A percentile compares a stretch with the other conserved stretches of the same genome.
These are phyloP conservation scores for Wickerhamomyces subpelliculosus DNA, from an alignment of 805 yeast species.

Conservation along the genomic window DNA sequence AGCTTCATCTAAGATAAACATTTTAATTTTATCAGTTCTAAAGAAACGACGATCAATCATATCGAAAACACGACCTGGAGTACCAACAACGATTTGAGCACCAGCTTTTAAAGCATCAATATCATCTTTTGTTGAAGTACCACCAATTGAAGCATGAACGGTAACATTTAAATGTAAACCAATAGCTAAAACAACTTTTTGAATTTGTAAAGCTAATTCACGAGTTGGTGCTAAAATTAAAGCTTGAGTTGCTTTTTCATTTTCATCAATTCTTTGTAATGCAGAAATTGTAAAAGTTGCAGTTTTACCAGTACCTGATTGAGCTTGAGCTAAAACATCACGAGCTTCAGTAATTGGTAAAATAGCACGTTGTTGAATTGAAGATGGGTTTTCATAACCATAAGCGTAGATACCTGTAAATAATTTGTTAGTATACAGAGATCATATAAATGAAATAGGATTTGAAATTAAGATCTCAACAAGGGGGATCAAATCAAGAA, in stretches of 20 bases:
- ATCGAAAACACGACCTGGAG: slow-evolving; percentile 97
- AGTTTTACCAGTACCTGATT: slow-evolving; percentile 98
- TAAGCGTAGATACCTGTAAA: slow-evolving; percentile 44
- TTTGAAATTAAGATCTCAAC: no score
- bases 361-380: slow-evolving; percentile 97
- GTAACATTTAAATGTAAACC: slow-evolving; percentile 87
- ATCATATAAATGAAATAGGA: background rate
- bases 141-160: slow-evolving; percentile 97
- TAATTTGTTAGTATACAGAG: background rate
- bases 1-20: slow-evolving; percentile 96
- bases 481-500: no score
- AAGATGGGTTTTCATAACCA: slow-evolving; percentile 95
- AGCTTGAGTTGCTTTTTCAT: slow-evolving; percentile 77
- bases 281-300: slow-evolving; percentile 92
- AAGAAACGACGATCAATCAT: slow-evolving; percentile 89
- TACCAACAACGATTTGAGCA: slow-evolving; percentile 92
- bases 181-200: slow-evolving; percentile 82
- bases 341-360: slow-evolving; percentile 90
- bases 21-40: slow-evolving; percentile 76
- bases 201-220: slow-evolving; percentile 95
- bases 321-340: slow-evolving; percentile 98
- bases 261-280: slow-evolving; percentile 67
- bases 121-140: slow-evolving; percentile 86
- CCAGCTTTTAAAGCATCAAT: slow-evolving; percentile 76
- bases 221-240: slow-evolving; percentile 94